Base-by-base conservation (phyloP, 495 filamentous ascomycete species). In the Tuber microsphaerosporum region DNA sequence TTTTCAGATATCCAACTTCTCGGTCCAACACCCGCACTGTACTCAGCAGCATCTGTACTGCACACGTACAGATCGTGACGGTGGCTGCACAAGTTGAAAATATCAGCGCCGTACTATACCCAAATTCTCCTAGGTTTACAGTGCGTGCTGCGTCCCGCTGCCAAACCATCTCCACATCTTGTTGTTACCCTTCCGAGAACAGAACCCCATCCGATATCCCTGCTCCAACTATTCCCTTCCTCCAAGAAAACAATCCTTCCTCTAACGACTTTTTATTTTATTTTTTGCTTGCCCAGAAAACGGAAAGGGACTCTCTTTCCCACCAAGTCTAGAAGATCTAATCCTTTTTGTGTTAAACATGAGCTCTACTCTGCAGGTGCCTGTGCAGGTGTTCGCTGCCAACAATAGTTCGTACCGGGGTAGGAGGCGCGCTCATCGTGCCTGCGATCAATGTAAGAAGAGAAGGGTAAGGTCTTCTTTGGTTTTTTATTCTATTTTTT, bases 401-500 rank as follows among this genome's bases (percentile, higher is more conserved):
- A 82, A 82, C 74, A 82, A 82, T 75, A 78, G 79, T 22, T 72
- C 75, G n/a, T 82, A 82, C 74, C 76, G 80, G 37, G 75, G 44
- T 44, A 74, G 79, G 26, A 81, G 77, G 71, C 78, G 78, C 19
- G 78, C 79, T 42, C 79, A 81, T 44, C 75, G 79, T 65, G 79
- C 79, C 42, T 81, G 79, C 44, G 79, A 81, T 37, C 80, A 82
- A 71, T 82, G 80, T 43, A 82, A 82, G 73, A 81, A 72, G 8
- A 77, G 76, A 68, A 80, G 80, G 75, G 80, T 81, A 81, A 37
- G 74, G 42, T 46, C 31, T n/a, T 46, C 31, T n/a, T 26, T 74
- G 22, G n/a, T 12, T 48, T 71, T 26, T 17, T 16, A 26, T 34
- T 34, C n/a, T 65, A 14, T 44, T 26, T 34, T 26, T 34, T 31